Percentiles rank a stretch among this genome's conserved stretches.
Conservation (phyloP, 805 yeast species). For the Millerago galiae region DNA sequence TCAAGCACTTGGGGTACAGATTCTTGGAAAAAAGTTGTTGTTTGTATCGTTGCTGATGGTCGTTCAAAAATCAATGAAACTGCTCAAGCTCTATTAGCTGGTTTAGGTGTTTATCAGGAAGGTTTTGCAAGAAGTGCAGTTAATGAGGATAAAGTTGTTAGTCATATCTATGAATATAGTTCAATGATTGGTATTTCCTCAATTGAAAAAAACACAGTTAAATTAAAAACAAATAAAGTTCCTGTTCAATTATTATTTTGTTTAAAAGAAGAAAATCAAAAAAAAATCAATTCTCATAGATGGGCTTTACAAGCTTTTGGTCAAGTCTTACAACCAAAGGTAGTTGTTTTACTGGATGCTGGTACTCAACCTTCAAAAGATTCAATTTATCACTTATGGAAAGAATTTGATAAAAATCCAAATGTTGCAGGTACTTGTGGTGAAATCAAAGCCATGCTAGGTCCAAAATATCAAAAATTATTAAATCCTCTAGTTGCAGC, state of each 20-base stretch:
- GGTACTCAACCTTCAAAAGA: conserved; percentile 89
- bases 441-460: conserved; percentile 83
- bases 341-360: conserved; percentile 82
- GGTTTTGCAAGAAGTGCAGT: conserved; percentile 92
- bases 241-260: conserved; percentile 91
- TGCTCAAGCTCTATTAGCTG: conserved; percentile 72
- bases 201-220: conserved; percentile 56
- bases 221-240: conserved; percentile 57
- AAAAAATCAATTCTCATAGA: conserved; percentile 91
- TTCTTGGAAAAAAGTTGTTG: conserved; percentile 91
- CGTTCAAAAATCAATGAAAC: conserved; percentile 76
- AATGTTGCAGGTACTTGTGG: conserved; percentile 98
- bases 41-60: conserved; percentile 88
- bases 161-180: conserved; percentile 91
- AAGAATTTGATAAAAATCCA: conserved; percentile 65
- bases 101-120: conserved; percentile 89
- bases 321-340: conserved; percentile 72
- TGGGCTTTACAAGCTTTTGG: conserved; percentile 96
- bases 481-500: conserved; percentile 90
- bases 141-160: conserved; percentile 71
- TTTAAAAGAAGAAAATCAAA: conserved; percentile 80
- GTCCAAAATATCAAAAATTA: conserved; percentile 47
- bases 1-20: conserved; percentile 89
- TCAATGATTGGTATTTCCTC: conserved; percentile 80
- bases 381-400: conserved; percentile 86